Conservation (phyloP, 306 rosid species). For the Leucaena leucocephala region DNA sequence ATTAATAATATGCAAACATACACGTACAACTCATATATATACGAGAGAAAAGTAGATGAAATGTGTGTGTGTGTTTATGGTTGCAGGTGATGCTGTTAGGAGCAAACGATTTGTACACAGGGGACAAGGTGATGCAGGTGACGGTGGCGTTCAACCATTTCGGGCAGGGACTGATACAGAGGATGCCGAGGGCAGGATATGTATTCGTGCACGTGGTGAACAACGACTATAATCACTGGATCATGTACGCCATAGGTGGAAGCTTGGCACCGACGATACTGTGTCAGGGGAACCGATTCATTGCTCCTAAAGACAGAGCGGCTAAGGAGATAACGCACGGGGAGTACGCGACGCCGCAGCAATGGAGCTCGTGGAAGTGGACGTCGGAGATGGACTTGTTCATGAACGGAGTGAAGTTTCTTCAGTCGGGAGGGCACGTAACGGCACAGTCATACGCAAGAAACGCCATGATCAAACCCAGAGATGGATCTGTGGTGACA, state of each 20-base stretch:
- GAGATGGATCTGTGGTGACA: constrained; percentile 47
- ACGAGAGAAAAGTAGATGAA: neutral
- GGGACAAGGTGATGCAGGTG: constrained; percentile 70
- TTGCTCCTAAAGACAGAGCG: constrained; percentile 45
- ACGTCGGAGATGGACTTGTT: constrained; percentile 63
- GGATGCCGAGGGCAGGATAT: constrained; percentile 82
- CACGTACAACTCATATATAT: neutral
- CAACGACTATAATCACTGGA: constrained; percentile 89
- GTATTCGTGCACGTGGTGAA: constrained; percentile 82
- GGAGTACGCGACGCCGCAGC: constrained; percentile 37
- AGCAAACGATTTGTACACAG: constrained; percentile 50
- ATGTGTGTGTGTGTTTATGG: neutral
- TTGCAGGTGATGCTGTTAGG: constrained; percentile 84
- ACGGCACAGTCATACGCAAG: constrained; percentile 13
- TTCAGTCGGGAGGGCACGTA: constrained; percentile 42
- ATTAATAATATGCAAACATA: neutral
- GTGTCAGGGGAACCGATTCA: constrained; percentile 84
- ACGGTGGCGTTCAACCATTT: constrained; percentile 92
- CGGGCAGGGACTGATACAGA: constrained; percentile 72
- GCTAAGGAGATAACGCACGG: constrained; percentile 69
- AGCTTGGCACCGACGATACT: constrained; percentile 73
- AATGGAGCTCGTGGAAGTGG: constrained; percentile 71
- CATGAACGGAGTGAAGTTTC: constrained; percentile 76
- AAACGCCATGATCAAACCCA: constrained; percentile 47
- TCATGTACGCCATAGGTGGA: constrained; percentile 91